Evolutionary conservation across 164 flowering plant species (phyloP).

Genomic region (Annona squamosa): DNA sequence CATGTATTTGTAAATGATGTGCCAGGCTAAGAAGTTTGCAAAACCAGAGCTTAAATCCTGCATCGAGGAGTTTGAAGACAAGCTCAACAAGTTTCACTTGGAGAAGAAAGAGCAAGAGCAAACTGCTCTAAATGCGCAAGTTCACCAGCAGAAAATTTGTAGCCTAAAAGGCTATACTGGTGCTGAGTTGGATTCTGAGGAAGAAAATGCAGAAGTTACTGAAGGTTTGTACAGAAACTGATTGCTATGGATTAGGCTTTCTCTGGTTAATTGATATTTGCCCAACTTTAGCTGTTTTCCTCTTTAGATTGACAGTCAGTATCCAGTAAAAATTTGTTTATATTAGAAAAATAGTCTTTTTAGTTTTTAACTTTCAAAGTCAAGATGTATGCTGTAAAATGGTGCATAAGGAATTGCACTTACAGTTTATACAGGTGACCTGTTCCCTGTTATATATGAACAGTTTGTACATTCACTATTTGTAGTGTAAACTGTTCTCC

Average conservation of each 20-base stretch:
- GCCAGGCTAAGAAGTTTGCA: slow-evolving; percentile 82
- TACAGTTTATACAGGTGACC: no score
- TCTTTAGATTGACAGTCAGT: background rate
- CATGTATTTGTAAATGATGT: background rate
- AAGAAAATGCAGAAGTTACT: slow-evolving; percentile 35
- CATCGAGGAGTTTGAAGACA: slow-evolving; percentile 94
- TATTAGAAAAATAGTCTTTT: background rate
- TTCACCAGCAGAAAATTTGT: slow-evolving; percentile 53
- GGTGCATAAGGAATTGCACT: no score
- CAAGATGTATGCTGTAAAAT: no score
- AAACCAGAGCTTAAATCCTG: slow-evolving; percentile 78
- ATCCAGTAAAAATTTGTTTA: background rate
- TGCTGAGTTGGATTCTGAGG: slow-evolving; percentile 17
- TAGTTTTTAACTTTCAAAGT: no score
- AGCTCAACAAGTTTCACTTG: slow-evolving; percentile 61
- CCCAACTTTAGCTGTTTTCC: background rate
- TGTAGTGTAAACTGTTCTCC: no score
- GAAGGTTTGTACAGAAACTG: slow-evolving; percentile 38
- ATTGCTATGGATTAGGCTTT: background rate
- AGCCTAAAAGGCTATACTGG: slow-evolving; percentile 29
- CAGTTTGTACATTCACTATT: no score
- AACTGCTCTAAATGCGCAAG: slow-evolving; percentile 80
- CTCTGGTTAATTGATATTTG: slow-evolving; percentile 1
- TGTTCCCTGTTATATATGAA: no score
- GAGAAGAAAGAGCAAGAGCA: slow-evolving; percentile 86